Base-by-base conservation (phyloP, 148 eudicot species). In the Fagopyrum esculentum region DNA sequence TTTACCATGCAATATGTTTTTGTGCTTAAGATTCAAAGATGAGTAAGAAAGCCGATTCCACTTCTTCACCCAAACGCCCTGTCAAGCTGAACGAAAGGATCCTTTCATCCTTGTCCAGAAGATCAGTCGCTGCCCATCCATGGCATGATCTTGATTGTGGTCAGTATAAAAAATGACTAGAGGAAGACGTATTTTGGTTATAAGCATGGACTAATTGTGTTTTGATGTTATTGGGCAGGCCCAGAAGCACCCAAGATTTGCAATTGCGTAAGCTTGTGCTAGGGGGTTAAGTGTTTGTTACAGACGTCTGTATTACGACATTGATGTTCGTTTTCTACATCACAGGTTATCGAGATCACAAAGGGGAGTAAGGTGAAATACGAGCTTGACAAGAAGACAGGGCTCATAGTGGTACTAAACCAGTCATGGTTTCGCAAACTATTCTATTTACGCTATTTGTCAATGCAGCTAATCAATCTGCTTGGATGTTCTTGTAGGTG, bases 61-160 rank as follows among this genome's bases (percentile, higher is more conserved):
- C 72, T 10, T 16, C 16, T 30, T 17, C 77, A 29, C 77, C 77
- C 7, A 45, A 10, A 12, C 77, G 77, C 19, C 71, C 77, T 43
- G 79, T 79, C 16, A 72, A 52, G 30, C 79, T 86, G 29, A 87
- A 88, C 52, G 87, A 88, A 57, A 87, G 92, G 82, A 90, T 88
- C 68, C 84, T 90, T 47, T 88, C 95, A 6, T 80, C 95, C 30
- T 26, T 90, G 74, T 79, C 95, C 4, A 83, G 85, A 84, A 85
- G 89, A 83, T 82, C 89, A 6, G 89, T 88, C 47, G 95, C 95
- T 30, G 92, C 95, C 64, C 95, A 90, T 81, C 92, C 95, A 63
- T 90, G 95, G 92, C 95, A 90, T 74, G 95, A 90, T 85, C 91
- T 90, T 69, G 95, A 90, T 76, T 82, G 84, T 12, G 95, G 95